These are phyloP conservation scores for Yarrowia porcina DNA, from an alignment of 805 yeast genomes.

Conservation along the genomic window DNA sequence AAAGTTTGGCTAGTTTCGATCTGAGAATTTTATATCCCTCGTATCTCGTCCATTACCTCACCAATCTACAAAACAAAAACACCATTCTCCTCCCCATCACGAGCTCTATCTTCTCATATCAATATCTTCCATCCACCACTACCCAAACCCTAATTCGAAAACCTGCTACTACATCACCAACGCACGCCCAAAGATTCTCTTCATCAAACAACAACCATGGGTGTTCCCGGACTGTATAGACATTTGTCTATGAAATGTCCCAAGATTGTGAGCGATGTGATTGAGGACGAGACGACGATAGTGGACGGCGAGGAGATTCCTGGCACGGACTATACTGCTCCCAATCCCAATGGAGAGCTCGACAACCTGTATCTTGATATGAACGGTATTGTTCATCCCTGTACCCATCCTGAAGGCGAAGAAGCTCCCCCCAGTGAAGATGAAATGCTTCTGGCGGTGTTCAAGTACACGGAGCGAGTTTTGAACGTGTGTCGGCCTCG, in stretches of 20 bases:
- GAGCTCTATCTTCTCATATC: background rate
- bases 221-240: conserved; percentile 97
- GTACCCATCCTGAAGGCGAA: conserved; percentile 95
- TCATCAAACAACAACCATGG: conserved; percentile 37
- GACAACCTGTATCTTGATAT: conserved; percentile 93
- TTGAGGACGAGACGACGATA: conserved; percentile 59
- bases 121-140: background rate
- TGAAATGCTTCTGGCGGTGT: conserved; percentile 92
- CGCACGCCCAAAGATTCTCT: background rate
- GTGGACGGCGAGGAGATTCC: conserved; percentile 64
- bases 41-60: background rate
- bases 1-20: background rate
- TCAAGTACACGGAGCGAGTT: conserved; percentile 88
- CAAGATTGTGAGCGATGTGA: conserved; percentile 84
- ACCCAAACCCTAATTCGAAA: background rate
- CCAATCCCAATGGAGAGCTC: conserved; percentile 93
- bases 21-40: background rate
- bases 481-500: conserved; percentile 92
- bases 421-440: conserved; percentile 97
- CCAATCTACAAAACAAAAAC: background rate
- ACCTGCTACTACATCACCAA: background rate
- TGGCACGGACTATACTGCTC: conserved; percentile 55
- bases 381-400: conserved; percentile 99
- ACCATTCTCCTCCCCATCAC: background rate
- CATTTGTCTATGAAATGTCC: conserved; percentile 95